Evolutionary conservation across 495 filamentous ascomycete species (phyloP), one percentile per base, ranked within the genome.

Genomic region (Lentithecium fluviatile): DNA sequence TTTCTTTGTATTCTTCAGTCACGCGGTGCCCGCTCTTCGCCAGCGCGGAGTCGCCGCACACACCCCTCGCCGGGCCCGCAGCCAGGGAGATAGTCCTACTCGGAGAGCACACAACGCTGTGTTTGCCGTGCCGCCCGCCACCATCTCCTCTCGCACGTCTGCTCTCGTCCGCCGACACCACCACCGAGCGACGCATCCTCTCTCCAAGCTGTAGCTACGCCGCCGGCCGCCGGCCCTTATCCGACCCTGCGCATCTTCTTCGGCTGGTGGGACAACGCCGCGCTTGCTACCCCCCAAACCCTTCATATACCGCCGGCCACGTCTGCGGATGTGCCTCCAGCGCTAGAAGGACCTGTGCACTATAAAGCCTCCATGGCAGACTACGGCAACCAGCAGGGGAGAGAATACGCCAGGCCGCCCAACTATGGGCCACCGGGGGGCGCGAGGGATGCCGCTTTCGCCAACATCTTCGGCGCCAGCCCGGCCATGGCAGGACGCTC

Each of bases 401-500:
- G 88, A 76, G 80, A 84, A 66, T 84, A 86, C 76, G 78, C 80
- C 69, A 81, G 82, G n/a, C 72, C 74, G 53, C 78, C 77, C 65
- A 78, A 83, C 60, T 88, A 89, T 73, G 87, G 84, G 61, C 81
- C 85, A 70, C 75, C 88, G 34, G 83, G 87, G 49, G 82, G 83
- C 70, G 89, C 95, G 75, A 85, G 94, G 76, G 93, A 98, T 82
- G 91, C 89, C 68, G 94, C 92, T 34, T 98, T 95, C 75, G 89
- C 88, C 55, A 90, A 91, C 76, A 99, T 99, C 67, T 99, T 99
- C 69, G 94, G 94, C 62, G 84, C 85, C 69, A 83, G 88, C 49
- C 90, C 89, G 88, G 37, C 89, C 89, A 45, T 65, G 62, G 62
- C 62, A 19, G 91, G 93, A 17, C 83, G 92, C 67, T 87, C 91